Base-by-base conservation (phyloP, 768 basidiomycete species). In the Suillus americanus region DNA sequence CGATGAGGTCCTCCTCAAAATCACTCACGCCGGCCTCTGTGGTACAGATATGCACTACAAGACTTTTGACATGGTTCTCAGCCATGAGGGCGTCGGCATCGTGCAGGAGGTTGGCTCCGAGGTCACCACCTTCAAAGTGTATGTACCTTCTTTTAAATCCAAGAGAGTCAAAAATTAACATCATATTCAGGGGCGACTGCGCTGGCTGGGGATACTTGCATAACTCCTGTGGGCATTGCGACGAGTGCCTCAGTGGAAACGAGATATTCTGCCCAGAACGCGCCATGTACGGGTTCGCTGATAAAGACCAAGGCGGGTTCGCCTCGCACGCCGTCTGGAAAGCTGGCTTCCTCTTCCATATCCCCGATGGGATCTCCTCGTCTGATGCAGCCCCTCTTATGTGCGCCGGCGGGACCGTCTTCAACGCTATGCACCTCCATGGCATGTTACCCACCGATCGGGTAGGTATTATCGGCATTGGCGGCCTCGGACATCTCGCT, bases 1-100 rank as follows among this genome's bases (percentile, higher is more conserved):
- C 5, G 72, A 74, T 45, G 63, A 77, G 41, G 77, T 77, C 50
- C 70, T 78, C n/a, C 48, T 77, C 50, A 70, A 62, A 60, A 66
- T 77, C 62, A 77, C 76, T 13, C 76, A 77, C 30, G 72, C 69
- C n/a, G 78, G 79, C 0, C 51, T 53, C 30, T 53, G 51, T 20
- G 51, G 51, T 18, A 53, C 51, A 53, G 51, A 53, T 30, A 4
- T 76, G 41, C 79, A 79, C 63, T 77, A 69, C 64, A 73, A 70
- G 63, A 13, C 57, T 16, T 53, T 25, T 16, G 77, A 77, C 54
- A 77, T 77, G 65, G 78, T 79, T 20, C 76, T 80, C 41, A 77
- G 80, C 9, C 80, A 80, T 51, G 79, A 80, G 67, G 80, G 79
- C 13, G 61, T 78, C 1, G 80, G 74, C 5, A 23, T 77, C 38